phyloP scores from a whole-genome alignment of 2,329 filamentous ascomycete genomes.

The Endoconidiophora laricicola region DNA sequence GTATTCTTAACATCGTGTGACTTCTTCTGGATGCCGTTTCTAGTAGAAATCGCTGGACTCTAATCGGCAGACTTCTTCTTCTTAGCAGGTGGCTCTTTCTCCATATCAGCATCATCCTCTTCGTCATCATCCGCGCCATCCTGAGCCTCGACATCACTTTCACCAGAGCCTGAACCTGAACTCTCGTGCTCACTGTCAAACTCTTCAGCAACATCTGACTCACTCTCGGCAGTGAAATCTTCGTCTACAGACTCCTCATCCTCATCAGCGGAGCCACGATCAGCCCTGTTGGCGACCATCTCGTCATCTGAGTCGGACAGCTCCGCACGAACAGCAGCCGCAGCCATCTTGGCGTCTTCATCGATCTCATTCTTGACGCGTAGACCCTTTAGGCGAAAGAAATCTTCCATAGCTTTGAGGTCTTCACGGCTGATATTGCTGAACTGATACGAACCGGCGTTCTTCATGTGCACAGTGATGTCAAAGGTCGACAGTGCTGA shows the following conservation, averaged over 20 bases:
- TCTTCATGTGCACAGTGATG: constrained; percentile 84
- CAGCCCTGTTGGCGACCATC: constrained; percentile 35
- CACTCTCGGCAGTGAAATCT: constrained; percentile 83
- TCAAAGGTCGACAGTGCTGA: constrained; percentile 93
- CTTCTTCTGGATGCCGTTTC: no score
- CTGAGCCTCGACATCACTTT: constrained; percentile 31
- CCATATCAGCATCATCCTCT: constrained; percentile 25
- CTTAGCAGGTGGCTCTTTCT: constrained; percentile 30
- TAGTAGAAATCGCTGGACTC: neutral
- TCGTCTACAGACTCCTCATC: constrained; percentile 92
- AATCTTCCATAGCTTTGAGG: constrained; percentile 86
- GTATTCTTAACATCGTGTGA: no score
- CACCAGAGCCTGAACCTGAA: constrained; percentile 47
- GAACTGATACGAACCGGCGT: constrained; percentile 76
- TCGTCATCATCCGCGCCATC: constrained; percentile 28
- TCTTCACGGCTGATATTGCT: constrained; percentile 99
- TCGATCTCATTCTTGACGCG: constrained; percentile 98
- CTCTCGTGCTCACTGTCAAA: constrained; percentile 86
- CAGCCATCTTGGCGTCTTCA: constrained; percentile 69
- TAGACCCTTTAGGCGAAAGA: constrained; percentile 90
- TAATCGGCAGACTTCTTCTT: constrained; percentile 24
- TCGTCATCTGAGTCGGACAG: constrained; percentile 76
- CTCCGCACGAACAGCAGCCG: constrained; percentile 66
- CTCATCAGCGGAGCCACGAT: constrained; percentile 85
- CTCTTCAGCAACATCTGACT: constrained; percentile 92